Conservation (phyloP, 2,329 filamentous ascomycete genomes). For the Xylaria sp. region DNA sequence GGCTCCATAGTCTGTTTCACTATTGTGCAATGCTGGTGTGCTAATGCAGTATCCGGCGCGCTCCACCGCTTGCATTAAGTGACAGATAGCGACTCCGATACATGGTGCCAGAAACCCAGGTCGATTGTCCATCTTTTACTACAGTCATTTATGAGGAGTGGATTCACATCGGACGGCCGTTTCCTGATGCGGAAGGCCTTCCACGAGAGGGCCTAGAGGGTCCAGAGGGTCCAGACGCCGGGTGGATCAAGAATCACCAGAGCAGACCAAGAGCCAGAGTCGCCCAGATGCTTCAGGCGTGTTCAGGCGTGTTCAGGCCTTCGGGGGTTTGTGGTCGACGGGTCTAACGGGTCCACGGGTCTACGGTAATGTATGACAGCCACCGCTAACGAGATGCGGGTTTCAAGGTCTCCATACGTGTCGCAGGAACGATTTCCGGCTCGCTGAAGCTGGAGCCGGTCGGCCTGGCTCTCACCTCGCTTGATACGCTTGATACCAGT, state of each 20-base stretch:
- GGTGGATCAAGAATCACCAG: conserved; percentile 39
- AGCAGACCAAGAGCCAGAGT: neutral
- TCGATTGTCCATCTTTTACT: conserved; percentile 29
- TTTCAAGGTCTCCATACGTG: conserved; percentile 41
- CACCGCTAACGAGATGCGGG: conserved; percentile 39
- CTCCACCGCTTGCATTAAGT: conserved; percentile 31
- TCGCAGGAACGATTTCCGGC: conserved; percentile 46
- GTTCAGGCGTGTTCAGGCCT: conserved; percentile 12
- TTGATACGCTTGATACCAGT: conserved; percentile 27
- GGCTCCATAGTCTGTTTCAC: conserved; percentile 43
- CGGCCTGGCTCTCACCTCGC: conserved; percentile 16
- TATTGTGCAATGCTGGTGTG: conserved; percentile 43
- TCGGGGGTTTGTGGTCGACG: neutral
- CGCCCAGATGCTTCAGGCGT: neutral
- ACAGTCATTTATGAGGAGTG: conserved; percentile 23
- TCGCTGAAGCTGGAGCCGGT: conserved; percentile 38
- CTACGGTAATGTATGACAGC: conserved; percentile 14
- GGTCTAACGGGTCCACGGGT: too few relatives aligned
- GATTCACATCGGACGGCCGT: conserved; percentile 27
- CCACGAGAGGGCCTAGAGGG: conserved; percentile 19
- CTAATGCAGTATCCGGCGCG: conserved; percentile 30
- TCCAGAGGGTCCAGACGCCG: conserved; percentile 23
- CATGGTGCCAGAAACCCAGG: neutral
- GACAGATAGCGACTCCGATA: conserved; percentile 22
- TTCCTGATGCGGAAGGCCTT: conserved; percentile 34